Base-by-base conservation (phyloP, 2,329 filamentous ascomycete species). In the Neospermospora avenae region DNA sequence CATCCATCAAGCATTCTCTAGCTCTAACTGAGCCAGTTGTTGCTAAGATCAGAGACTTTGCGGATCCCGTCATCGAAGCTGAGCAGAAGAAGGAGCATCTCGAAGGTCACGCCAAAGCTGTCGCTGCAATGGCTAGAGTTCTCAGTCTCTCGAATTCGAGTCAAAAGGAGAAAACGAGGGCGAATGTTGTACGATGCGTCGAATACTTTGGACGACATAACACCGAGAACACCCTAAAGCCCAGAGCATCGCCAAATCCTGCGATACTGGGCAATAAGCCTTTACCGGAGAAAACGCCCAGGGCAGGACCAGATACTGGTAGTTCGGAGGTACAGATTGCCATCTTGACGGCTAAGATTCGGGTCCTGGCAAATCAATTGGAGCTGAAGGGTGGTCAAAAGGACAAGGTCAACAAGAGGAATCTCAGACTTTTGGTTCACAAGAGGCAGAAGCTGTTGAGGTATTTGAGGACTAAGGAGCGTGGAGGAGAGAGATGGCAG, bases 241-340 rank as follows among this genome's bases (percentile, higher is more conserved):
- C 71, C 25, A 66, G 70, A 56, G 60, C 70, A 28, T 57, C 67
- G 1, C 56, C 65, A 8, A 68, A 68, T 35, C 62, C 64, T 13
- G 55, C 41, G 1, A 54, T 65, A 4, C 20, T 62, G 24, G 67
- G 60, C 35, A 61, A 56, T 14, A 61, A 63, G 20, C 31, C 53
- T 11, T 44, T 66, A 6, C 66, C 68, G 5, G 71, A 69, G 52
- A 83, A 83, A 67, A 81, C 80, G 0, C 82, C 83, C 52, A 88
- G 96, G 34, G 85, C 87, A n/a, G 95, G 95, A 0, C 89, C 89
- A 4, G 95, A 99, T 73, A 99, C 93, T 0, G 95, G 95, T 37
- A 96, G 91, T 69, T 91, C 91, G 6, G 95, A 99, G 77, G 96
- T 99, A n/a, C 95, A 99, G 79, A 91, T 96, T 67, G 93, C 92